These are phyloP conservation scores for Penicillium maclennaniae DNA, from an alignment of 495 filamentous ascomycete genomes.

Conservation along the genomic window DNA sequence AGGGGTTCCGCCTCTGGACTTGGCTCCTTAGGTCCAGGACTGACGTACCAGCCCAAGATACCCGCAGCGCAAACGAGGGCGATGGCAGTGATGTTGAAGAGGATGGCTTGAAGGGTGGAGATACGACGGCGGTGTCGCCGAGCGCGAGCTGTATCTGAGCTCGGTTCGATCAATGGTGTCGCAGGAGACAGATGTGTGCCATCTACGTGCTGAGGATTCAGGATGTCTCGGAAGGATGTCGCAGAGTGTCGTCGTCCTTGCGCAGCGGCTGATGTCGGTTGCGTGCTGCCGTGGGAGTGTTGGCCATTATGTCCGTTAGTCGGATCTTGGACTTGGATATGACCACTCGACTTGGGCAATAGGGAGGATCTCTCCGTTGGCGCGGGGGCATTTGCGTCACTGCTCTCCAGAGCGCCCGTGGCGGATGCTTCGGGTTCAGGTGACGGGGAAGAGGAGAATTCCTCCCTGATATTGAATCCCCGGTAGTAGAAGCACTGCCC, in stretches of 20 bases:
- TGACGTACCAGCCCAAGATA: slow-evolving; percentile 80
- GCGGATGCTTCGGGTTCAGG: slow-evolving; percentile 8
- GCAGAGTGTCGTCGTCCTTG: slow-evolving; percentile 27
- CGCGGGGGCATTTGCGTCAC: slow-evolving; percentile 9
- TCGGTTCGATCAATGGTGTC: slow-evolving; percentile 59
- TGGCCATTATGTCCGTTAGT: slow-evolving; percentile 4
- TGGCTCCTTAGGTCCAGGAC: slow-evolving; percentile 30
- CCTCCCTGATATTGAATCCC: slow-evolving; percentile 68
- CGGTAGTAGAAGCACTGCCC: slow-evolving; percentile 92
- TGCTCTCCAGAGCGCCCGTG: slow-evolving; percentile 10
- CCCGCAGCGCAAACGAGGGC: slow-evolving; percentile 78
- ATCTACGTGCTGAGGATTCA: slow-evolving; percentile 39
- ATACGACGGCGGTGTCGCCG: slow-evolving; percentile 22
- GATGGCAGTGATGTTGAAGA: slow-evolving; percentile 70
- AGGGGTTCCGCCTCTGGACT: slow-evolving; percentile 37
- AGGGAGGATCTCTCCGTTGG: slow-evolving; percentile 34
- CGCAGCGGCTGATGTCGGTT: slow-evolving; percentile 8
- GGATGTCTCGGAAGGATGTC: slow-evolving; percentile 29
- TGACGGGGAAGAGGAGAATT: slow-evolving; percentile 27
- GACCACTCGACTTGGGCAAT: slow-evolving; percentile 24
- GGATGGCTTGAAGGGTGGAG: slow-evolving; percentile 53
- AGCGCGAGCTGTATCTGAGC: slow-evolving; percentile 7
- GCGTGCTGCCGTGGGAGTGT: slow-evolving; percentile 3
- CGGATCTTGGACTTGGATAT: slow-evolving; percentile 12
- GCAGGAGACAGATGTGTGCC: slow-evolving; percentile 75